These are phyloP conservation scores for Paecilomyces fulvus DNA, from an alignment of 2,329 filamentous ascomycete genomes.

Conservation along the genomic window DNA sequence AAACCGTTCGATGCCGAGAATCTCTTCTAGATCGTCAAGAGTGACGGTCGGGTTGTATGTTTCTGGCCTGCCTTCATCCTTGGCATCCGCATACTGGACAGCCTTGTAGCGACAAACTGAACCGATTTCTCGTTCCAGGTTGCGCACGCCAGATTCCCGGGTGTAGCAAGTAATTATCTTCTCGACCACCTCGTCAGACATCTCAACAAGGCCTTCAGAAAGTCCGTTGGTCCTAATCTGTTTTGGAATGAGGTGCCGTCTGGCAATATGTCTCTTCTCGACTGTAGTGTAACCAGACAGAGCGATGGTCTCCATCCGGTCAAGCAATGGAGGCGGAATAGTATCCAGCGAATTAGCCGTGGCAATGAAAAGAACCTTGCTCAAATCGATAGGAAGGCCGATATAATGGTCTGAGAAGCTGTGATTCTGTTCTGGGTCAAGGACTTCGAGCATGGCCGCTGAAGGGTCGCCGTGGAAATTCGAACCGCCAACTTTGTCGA, in stretches of 20 bases:
- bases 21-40: constrained; percentile 75
- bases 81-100: constrained; percentile 86
- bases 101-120: constrained; percentile 92
- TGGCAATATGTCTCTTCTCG: constrained; percentile 92
- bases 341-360: constrained; percentile 93
- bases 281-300: constrained; percentile 93
- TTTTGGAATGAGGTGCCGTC: constrained; percentile 89
- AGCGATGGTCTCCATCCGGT: constrained; percentile 94
- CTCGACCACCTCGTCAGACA: constrained; percentile 77
- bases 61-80: constrained; percentile 60
- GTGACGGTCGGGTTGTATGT: constrained; percentile 67
- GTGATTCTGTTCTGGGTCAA: constrained; percentile 95
- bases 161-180: constrained; percentile 97
- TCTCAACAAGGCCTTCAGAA: constrained; percentile 60
- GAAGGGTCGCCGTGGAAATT: constrained; percentile 94
- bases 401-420: constrained; percentile 94
- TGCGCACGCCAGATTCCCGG: constrained; percentile 90
- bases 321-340: constrained; percentile 84
- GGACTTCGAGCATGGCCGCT: constrained; percentile 93
- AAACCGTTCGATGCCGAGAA: constrained; percentile 86
- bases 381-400: constrained; percentile 88
- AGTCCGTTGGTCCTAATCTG: constrained; percentile 89
- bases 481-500: constrained; percentile 87
- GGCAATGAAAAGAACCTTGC: constrained; percentile 94
- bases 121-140: constrained; percentile 90